Base-by-base conservation (phyloP, 164 flowering plant genomes). In the Umbilicus rupestris region DNA sequence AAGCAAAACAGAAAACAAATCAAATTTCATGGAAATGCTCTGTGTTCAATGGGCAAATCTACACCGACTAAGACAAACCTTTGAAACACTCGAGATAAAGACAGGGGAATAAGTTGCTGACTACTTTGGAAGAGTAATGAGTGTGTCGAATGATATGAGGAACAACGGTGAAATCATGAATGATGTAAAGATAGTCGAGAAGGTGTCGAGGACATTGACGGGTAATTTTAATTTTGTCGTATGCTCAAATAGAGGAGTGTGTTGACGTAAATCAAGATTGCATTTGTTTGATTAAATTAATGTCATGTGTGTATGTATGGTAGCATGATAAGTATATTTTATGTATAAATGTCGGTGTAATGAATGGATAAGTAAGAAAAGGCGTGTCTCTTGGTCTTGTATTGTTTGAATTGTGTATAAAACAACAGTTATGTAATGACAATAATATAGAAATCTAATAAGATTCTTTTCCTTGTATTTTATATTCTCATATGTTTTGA, bases 241-340 rank as follows among this genome's bases (percentile, higher is more conserved):
- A 15, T 62, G 64, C 17, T 31, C 64, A n/a, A 30, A 29, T 62
- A 3, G 52, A 62, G 29, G 64, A 62, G 29, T 62, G n/a, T n/a
- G n/a, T n/a, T n/a, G n/a, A n/a, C n/a, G n/a, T n/a, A n/a, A n/a
- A n/a, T n/a, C n/a, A n/a, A n/a, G n/a, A n/a, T n/a, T n/a, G n/a
- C n/a, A n/a, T n/a, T n/a, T n/a, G n/a, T n/a, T n/a, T n/a, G n/a
- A n/a, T n/a, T n/a, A n/a, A n/a, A n/a, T n/a, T n/a, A n/a, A n/a
- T n/a, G n/a, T n/a, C n/a, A n/a, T n/a, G n/a, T n/a, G n/a, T n/a
- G n/a, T n/a, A n/a, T n/a, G n/a, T n/a, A n/a, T n/a, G n/a, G n/a
- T n/a, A n/a, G n/a, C n/a, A n/a, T n/a, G n/a, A n/a, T n/a, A n/a
- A n/a, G n/a, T n/a, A n/a, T n/a, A n/a, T n/a, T n/a, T n/a, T n/a